Evolutionary conservation across 495 filamentous ascomycete species (phyloP).

Genomic region (Podospora pseudoanserina): DNA sequence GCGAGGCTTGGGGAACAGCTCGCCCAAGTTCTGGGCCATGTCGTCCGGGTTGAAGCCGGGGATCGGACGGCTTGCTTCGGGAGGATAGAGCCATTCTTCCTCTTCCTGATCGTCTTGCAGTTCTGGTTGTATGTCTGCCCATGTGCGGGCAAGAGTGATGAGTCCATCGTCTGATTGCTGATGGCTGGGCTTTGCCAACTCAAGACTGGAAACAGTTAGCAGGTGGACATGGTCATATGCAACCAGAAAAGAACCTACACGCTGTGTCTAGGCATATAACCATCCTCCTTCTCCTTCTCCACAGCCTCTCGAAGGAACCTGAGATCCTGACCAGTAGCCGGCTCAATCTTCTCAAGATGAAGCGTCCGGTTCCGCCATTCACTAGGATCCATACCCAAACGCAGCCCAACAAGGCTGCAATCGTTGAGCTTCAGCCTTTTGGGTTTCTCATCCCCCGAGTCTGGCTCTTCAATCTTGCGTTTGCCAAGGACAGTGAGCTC

Average conservation of each 20-base stretch:
- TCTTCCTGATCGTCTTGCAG: conserved; percentile 10
- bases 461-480: not conserved
- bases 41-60: conserved; percentile 20
- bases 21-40: conserved; percentile 10
- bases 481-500: conserved; percentile 18
- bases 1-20: conserved; percentile 11
- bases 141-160: conserved; percentile 19
- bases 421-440: conserved; percentile 8
- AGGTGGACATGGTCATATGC: not conserved
- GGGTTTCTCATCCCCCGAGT: not conserved
- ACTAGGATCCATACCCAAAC: conserved; percentile 3
- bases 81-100: conserved; percentile 11
- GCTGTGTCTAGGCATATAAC: conserved; percentile 26
- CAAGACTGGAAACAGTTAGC: conserved; percentile 20
- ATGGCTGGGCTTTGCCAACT: conserved; percentile 12
- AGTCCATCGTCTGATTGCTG: conserved; percentile 3
- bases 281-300: conserved; percentile 16
- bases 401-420: conserved; percentile 13
- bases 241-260: conserved; percentile 13
- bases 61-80: conserved; percentile 16
- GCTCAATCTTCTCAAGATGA: not conserved
- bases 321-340: conserved; percentile 8
- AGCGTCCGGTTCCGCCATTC: not conserved
- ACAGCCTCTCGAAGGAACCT: conserved; percentile 17
- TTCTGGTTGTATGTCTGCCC: conserved; percentile 18